These are phyloP conservation scores for Cutaneotrichosporon sp. DNA, from an alignment of 1,284 basidiomycete species.

Conservation along the genomic window DNA sequence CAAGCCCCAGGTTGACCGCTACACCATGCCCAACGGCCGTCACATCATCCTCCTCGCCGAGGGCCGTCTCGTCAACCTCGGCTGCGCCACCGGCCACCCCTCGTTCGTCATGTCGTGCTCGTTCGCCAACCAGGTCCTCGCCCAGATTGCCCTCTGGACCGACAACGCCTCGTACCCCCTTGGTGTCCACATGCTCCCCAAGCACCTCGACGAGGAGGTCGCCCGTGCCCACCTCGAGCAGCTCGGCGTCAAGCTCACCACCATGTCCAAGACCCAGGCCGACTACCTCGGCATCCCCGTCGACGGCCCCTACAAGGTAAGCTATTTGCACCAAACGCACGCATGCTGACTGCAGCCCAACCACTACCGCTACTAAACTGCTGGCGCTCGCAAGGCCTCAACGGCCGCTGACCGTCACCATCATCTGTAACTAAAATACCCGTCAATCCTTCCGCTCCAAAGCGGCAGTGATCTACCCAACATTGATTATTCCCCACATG, in stretches of 20 bases:
- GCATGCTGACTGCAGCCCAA: neutral
- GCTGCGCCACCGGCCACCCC: slow-evolving; percentile 84
- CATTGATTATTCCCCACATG: slow-evolving; percentile 1
- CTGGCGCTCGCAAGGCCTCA: neutral
- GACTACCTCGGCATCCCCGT: slow-evolving; percentile 87
- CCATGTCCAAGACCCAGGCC: slow-evolving; percentile 71
- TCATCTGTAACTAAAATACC: slow-evolving; percentile 1
- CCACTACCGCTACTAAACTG: slow-evolving; percentile 6
- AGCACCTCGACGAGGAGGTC: slow-evolving; percentile 97
- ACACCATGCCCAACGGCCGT: slow-evolving; percentile 81
- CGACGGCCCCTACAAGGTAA: slow-evolving; percentile 81
- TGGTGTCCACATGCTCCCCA: slow-evolving; percentile 94
- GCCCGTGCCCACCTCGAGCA: slow-evolving; percentile 88
- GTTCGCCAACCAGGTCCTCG: slow-evolving; percentile 97
- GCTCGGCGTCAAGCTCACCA: slow-evolving; percentile 90
- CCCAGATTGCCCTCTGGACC: slow-evolving; percentile 98
- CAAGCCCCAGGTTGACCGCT: slow-evolving; percentile 99
- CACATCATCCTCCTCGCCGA: slow-evolving; percentile 97
- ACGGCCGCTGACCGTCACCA: neutral
- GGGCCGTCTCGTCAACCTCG: slow-evolving; percentile 97
- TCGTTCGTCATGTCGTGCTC: slow-evolving; percentile 98
- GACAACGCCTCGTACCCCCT: slow-evolving; percentile 69
- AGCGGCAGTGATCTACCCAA: slow-evolving; percentile 3
- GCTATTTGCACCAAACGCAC: neutral
- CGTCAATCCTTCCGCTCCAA: slow-evolving; percentile 1